Percentiles rank a stretch among this genome's conserved stretches.
Conservation (phyloP, 352 stramenopile species). For the Phytopythium chamaehyphon region DNA sequence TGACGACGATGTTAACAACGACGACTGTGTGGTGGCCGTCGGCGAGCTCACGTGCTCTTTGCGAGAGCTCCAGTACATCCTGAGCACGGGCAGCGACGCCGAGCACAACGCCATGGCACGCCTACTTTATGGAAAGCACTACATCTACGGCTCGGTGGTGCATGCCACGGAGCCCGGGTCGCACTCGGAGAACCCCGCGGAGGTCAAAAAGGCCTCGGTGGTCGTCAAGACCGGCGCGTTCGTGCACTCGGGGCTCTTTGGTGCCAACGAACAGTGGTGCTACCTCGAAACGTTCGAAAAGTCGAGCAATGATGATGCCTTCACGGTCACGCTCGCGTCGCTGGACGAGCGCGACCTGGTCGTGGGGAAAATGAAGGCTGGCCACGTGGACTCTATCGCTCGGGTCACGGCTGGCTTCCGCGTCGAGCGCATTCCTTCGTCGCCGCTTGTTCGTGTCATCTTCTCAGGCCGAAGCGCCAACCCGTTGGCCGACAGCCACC, state of each 20-base stretch:
- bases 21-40: conserved; percentile 1
- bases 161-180: conserved; percentile 3
- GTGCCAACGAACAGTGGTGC: conserved; percentile 26
- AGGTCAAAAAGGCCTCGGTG: conserved; percentile 3
- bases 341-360: conserved; percentile 12
- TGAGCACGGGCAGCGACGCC: conserved; percentile 10
- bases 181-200: not conserved
- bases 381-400: conserved; percentile 10
- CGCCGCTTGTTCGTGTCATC: conserved; percentile 11
- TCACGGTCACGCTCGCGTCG: conserved; percentile 22
- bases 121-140: conserved; percentile 20
- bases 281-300: conserved; percentile 22
- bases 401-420: conserved; percentile 7
- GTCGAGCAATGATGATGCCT: conserved; percentile 11
- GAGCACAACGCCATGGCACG: conserved; percentile 25
- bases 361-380: conserved; percentile 14
- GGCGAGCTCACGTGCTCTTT: conserved; percentile 3
- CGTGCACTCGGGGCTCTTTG: conserved; percentile 13
- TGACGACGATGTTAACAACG: not conserved
- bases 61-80: conserved; percentile 8
- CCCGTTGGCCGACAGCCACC: not conserved
- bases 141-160: conserved; percentile 19
- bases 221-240: conserved; percentile 26
- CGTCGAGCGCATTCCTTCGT: conserved; percentile 12
- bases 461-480: conserved; percentile 10